phyloP scores from a whole-genome alignment of 1,284 basidiomycete species.

The Microbotryum scabiosae region DNA sequence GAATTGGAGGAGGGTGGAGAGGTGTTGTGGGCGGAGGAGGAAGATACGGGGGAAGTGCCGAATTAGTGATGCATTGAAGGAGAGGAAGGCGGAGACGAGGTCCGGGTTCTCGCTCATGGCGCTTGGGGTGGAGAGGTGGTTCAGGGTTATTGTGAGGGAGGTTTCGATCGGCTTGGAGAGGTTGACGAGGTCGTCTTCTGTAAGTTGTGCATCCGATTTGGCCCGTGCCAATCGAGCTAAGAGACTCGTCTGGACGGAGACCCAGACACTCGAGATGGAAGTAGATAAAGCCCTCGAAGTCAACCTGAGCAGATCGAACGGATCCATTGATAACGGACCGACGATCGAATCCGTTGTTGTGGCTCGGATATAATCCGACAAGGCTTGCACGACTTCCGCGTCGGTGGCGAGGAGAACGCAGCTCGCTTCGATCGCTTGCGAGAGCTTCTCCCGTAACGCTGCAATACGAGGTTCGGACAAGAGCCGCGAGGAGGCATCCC shows the following conservation, averaged over 20 bases:
- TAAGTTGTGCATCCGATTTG: conserved; percentile 1
- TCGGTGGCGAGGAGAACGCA: conserved; percentile 24
- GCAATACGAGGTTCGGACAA: conserved; percentile 19
- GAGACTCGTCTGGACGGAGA: conserved; percentile 20
- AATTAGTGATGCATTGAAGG: conserved; percentile 16
- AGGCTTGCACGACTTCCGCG: conserved; percentile 28
- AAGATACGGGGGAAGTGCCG: conserved; percentile 25
- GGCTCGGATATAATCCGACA: conserved; percentile 31
- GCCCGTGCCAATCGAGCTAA: conserved; percentile 22
- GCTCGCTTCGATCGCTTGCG: conserved; percentile 21
- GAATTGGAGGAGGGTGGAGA: conserved; percentile 27
- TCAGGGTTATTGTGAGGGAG: conserved; percentile 5
- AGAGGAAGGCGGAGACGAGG: conserved; percentile 33
- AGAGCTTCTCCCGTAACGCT: conserved; percentile 19
- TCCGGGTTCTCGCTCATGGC: conserved; percentile 35
- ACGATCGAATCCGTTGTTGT: conserved; percentile 30
- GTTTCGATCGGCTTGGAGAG: conserved; percentile 16
- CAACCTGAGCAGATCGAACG: conserved; percentile 24
- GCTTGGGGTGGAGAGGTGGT: not conserved
- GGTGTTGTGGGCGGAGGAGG: conserved; percentile 13
- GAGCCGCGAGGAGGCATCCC: not conserved
- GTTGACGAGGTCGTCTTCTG: conserved; percentile 4
- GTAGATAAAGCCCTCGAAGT: conserved; percentile 12
- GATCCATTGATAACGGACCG: conserved; percentile 28
- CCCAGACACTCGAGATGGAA: conserved; percentile 30